phyloP scores from a whole-genome alignment of 495 filamentous ascomycete genomes.

The Cercophora samala region DNA sequence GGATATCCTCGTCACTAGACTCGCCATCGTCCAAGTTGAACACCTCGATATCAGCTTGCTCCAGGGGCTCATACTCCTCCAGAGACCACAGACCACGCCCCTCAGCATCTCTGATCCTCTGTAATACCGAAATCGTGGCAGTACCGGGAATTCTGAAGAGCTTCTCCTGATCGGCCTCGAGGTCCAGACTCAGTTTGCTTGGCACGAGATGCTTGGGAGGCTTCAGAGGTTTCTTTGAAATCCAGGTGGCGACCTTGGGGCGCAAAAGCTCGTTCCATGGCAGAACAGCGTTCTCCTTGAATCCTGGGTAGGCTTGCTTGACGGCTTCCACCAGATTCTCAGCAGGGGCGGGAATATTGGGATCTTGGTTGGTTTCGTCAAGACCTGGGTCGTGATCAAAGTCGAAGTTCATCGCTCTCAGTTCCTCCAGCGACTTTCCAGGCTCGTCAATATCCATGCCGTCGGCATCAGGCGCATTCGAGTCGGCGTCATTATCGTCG shows the following conservation, averaged over 20 bases:
- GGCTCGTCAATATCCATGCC: constrained; percentile 26
- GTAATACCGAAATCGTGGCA: constrained; percentile 39
- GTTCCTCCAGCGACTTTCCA: constrained; percentile 27
- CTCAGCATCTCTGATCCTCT: constrained; percentile 56
- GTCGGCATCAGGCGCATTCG: constrained; percentile 34
- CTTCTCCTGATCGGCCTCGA: constrained; percentile 76
- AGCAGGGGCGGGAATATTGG: constrained; percentile 54
- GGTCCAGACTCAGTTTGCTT: constrained; percentile 80
- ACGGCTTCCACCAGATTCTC: constrained; percentile 67
- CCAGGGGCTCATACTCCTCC: constrained; percentile 44
- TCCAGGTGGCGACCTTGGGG: constrained; percentile 65
- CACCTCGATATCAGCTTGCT: constrained; percentile 56
- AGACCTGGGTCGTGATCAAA: constrained; percentile 44
- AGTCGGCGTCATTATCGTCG: constrained; percentile 34
- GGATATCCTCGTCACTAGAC: constrained; percentile 60
- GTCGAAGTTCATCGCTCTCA: constrained; percentile 45
- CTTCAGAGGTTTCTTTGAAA: constrained; percentile 66
- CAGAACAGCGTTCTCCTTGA: constrained; percentile 60
- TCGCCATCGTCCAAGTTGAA: constrained; percentile 49
- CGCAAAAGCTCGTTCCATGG: constrained; percentile 72
- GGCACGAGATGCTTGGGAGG: constrained; percentile 76
- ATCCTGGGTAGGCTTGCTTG: constrained; percentile 65
- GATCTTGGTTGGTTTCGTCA: constrained; percentile 42
- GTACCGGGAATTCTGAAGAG: constrained; percentile 66
- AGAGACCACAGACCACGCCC: constrained; percentile 57